Base-by-base conservation (phyloP, 371 early-diverging fungal genomes). In the Amoeboradix gromovi region DNA sequence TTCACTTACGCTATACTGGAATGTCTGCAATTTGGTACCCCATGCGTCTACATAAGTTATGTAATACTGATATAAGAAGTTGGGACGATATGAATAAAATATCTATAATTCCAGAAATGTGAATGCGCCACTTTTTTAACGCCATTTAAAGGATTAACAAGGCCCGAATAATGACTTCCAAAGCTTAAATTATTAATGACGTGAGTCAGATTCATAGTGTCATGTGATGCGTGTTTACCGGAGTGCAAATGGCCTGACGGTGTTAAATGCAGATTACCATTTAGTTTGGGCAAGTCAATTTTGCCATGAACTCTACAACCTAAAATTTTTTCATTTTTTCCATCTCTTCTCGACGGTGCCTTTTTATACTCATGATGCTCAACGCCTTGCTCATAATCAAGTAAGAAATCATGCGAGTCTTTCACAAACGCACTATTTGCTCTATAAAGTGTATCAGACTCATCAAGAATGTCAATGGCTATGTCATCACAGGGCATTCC, bases 1-100 rank as follows among this genome's bases (percentile, higher is more conserved):
- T 71, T 91, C 89, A 5, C 87, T 90, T 0, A 92, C 92, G 17
- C 92, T 87, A 74, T 92, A 94, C 74, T 94, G 94, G 75, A 88
- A 90, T 28, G 93, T 91, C 1, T 82, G 66, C 30, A 91, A 72
- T 0, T 75, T 71, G 29, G 77, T 78, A 0, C 68, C 31, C 30
- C 29, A 31, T 30, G 31, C 17, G 27, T 68, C 68, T n/a, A 30
- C 12, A 5, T 22, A 30, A 30, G 27, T 30, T 30, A 31, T 75
- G 66, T 31, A 29, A 73, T 73, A 73, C 78, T 78, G 22, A 86
- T 79, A 70, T 87, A 92, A 17, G 85, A 83, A 0, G 94, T 94
- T 0, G 92, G 92, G 2, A 92, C 77, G 27, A 66, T 29, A 29
- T 27, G 48, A 29, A 22, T 30, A 29, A 48, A 1, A 66, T 31